phyloP scores from a whole-genome alignment of 148 eudicot genomes.

The Pouteria glomerata region DNA sequence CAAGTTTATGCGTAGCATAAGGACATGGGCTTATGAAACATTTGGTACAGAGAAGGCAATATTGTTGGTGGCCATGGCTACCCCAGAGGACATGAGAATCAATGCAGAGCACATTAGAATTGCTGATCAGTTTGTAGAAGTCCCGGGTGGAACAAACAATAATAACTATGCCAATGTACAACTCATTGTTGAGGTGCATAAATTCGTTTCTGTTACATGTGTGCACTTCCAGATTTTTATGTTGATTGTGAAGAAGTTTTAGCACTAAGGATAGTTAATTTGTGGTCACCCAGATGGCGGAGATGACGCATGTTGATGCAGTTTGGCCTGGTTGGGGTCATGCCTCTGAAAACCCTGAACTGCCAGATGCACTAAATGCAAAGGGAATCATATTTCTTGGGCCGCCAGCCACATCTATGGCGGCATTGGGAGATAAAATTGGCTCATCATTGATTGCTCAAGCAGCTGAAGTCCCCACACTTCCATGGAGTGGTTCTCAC shows the following conservation, averaged over 20 bases:
- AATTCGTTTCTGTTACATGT: background rate
- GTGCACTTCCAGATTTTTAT: background rate
- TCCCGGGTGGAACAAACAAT: conserved; percentile 98
- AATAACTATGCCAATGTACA: conserved; percentile 99
- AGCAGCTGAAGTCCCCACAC: conserved; percentile 97
- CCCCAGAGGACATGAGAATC: conserved; percentile 98
- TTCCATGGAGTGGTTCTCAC: conserved; percentile 99
- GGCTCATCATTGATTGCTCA: conserved; percentile 99
- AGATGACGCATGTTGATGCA: conserved; percentile 92
- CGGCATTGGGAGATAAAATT: conserved; percentile 96
- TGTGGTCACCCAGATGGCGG: conserved; percentile 62
- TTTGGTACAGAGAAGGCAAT: conserved; percentile 97
- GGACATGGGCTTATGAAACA: conserved; percentile 95
- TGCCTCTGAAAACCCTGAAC: conserved; percentile 98
- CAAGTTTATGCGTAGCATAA: conserved; percentile 85
- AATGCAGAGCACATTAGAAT: conserved; percentile 98
- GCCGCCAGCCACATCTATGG: conserved; percentile 91
- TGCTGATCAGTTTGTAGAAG: conserved; percentile 98
- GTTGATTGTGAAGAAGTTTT: background rate
- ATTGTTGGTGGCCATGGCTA: conserved; percentile 96
- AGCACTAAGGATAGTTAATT: background rate
- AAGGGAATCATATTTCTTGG: conserved; percentile 92
- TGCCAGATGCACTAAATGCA: conserved; percentile 84
- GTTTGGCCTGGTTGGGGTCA: conserved; percentile 99
- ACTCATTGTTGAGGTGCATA: conserved; percentile 87